phyloP scores from a whole-genome alignment of 768 basidiomycete genomes.

The Filobasidium wieringae region DNA sequence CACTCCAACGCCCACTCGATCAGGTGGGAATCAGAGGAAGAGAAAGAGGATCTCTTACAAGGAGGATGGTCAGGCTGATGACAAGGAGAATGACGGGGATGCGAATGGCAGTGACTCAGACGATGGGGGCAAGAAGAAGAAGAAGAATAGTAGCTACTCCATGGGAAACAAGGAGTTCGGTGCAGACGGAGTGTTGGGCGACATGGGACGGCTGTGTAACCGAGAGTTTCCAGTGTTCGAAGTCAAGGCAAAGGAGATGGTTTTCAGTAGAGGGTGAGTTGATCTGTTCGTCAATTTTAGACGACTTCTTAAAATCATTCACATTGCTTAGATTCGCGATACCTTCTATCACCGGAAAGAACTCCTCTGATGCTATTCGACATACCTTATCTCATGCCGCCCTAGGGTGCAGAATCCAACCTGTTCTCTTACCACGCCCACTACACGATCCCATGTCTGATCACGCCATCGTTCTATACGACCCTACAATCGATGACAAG shows the following conservation, averaged over 20 bases:
- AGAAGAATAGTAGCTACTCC: conserved; percentile 51
- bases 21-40: conserved; percentile 47
- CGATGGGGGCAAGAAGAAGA: conserved; percentile 44
- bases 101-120: conserved; percentile 42
- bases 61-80: conserved; percentile 44
- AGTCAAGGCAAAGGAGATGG: conserved; percentile 30
- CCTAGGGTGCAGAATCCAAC: conserved; percentile 71
- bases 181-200: conserved; percentile 53
- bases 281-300: background rate
- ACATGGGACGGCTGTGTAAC: conserved; percentile 43
- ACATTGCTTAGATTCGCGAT: conserved; percentile 57
- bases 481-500: conserved; percentile 80
- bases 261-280: conserved; percentile 37
- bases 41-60: conserved; percentile 82
- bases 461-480: conserved; percentile 92
- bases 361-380: conserved; percentile 53
- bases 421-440: conserved; percentile 73
- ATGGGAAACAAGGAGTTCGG: conserved; percentile 51
- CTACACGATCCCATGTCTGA: conserved; percentile 97
- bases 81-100: conserved; percentile 45
- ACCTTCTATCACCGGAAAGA: conserved; percentile 45
- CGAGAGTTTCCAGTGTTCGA: conserved; percentile 47
- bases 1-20: conserved; percentile 22
- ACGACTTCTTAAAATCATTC: background rate
- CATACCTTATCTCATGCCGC: conserved; percentile 62